phyloP scores from a whole-genome alignment of 1,284 basidiomycete species.

The Anthracocystis walkeri region DNA sequence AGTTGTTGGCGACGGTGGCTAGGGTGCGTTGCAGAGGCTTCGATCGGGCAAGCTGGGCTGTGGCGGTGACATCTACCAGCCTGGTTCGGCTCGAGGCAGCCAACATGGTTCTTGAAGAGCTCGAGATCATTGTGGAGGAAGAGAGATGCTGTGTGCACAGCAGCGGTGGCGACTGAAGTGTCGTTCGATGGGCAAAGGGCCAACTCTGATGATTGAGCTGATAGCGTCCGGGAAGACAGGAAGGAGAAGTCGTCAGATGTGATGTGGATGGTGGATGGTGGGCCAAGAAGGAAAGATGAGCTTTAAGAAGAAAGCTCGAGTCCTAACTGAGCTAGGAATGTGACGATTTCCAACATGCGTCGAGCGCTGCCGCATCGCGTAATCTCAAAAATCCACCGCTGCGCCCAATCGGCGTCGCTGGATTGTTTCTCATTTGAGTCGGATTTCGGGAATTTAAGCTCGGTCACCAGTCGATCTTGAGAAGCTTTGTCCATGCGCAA shows the following conservation, averaged over 20 bases:
- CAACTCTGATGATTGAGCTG: background rate
- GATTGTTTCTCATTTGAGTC: background rate
- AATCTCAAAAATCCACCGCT: conserved; percentile 17
- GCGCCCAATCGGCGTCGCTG: conserved; percentile 11
- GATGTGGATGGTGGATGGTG: conserved; percentile 8
- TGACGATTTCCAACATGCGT: conserved; percentile 9
- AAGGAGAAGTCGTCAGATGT: background rate
- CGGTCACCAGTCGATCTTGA: background rate
- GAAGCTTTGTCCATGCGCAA: too few species aligned
- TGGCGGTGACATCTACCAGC: conserved; percentile 5
- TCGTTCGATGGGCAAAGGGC: background rate
- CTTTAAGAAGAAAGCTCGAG: conserved; percentile 8
- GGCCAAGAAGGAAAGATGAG: background rate
- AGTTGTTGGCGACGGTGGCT: conserved; percentile 29
- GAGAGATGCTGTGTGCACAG: background rate
- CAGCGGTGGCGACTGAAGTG: background rate
- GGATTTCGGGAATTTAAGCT: conserved; percentile 16
- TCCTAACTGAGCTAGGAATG: background rate
- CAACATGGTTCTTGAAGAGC: conserved; percentile 34
- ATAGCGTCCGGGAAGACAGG: background rate
- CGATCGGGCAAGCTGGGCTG: conserved; percentile 15
- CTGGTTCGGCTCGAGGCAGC: conserved; percentile 20
- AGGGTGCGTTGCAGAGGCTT: conserved; percentile 24
- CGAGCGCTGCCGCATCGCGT: conserved; percentile 38
- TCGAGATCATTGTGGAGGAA: conserved; percentile 23